Evolutionary conservation across 768 basidiomycete genomes (phyloP), one percentile per base, ranked within the genome.

Genomic region (Termitomyces sp.): DNA sequence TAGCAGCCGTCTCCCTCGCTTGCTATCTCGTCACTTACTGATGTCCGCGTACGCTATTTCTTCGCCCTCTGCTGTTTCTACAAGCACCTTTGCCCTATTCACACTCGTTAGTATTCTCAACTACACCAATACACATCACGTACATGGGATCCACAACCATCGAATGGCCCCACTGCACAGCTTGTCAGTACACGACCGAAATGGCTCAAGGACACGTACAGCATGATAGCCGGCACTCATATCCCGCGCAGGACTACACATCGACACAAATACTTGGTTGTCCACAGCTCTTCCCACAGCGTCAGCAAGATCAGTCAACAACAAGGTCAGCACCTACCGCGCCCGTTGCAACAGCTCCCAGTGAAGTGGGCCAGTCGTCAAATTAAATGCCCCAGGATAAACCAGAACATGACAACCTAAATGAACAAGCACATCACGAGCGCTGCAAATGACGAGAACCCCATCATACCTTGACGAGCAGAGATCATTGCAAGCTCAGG

Each of bases 201-300:
- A 64, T 33, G 57, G 16, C 37, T 33, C 56, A 20, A 13, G 39
- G 10, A 20, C 32, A 75, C 88, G 63, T 63, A 93, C 91, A 56
- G 96, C 94, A 67, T 97, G 93, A 71, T 98, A 98, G 16, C 80
- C 80, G 20, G 93, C 90, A 10, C 74, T 84, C 63, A 88, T 67
- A 63, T 96, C 88, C 24, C 95, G 83, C 3, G 97, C 96, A 32
- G 95, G 95, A 56, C 94, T 97, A 68, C 94, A 96, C 93, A 95
- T 96, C 1, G 91, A 82, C 61, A 98, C 84, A 74, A 84, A 99
- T n/a, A 98, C 84, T 72, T 98, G 95, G 67, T 98, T 98, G 69
- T 99, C 97, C 24, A 95, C 83, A 6, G 97, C 97, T 57, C 95
- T 95, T 22, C 62, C n/a, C 13, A 52, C 51, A 53, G 33, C 27